These are phyloP conservation scores for Gastrodia elata DNA, from an alignment of 106 monocot species.

Conservation along the genomic window DNA sequence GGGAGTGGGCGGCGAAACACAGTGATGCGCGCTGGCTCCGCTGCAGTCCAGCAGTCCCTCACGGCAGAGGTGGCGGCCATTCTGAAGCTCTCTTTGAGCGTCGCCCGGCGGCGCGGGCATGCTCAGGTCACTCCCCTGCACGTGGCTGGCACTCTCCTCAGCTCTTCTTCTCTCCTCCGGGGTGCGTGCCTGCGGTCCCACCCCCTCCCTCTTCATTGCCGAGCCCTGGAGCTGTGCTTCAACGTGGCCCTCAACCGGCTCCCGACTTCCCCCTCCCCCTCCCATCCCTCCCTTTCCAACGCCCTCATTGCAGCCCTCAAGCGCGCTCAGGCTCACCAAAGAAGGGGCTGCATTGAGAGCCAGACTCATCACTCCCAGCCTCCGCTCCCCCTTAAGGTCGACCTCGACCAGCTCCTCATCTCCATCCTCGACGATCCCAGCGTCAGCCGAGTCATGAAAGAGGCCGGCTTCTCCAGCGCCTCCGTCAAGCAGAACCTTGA, in stretches of 20 bases:
- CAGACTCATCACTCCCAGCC: constrained; percentile 43
- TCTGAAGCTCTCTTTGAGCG: constrained; percentile 60
- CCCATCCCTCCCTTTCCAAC: constrained; percentile 74
- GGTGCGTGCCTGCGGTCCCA: constrained; percentile 74
- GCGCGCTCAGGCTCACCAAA: constrained; percentile 89
- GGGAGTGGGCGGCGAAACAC: neutral
- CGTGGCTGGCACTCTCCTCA: constrained; percentile 73
- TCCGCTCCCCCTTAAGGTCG: constrained; percentile 65
- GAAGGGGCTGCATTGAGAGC: constrained; percentile 74
- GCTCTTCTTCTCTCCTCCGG: constrained; percentile 47
- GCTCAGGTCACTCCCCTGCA: constrained; percentile 95
- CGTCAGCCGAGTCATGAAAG: constrained; percentile 96
- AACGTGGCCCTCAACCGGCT: constrained; percentile 92
- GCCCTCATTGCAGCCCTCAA: constrained; percentile 93
- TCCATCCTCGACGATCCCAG: constrained; percentile 94
- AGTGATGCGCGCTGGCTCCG: constrained; percentile 75
- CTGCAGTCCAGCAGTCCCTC: constrained; percentile 82
- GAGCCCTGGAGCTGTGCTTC: constrained; percentile 97
- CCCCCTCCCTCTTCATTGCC: constrained; percentile 66
- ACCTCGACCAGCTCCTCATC: constrained; percentile 89
- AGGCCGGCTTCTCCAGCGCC: constrained; percentile 94
- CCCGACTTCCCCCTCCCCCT: constrained; percentile 49
- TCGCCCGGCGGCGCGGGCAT: constrained; percentile 77
- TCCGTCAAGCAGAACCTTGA: constrained; percentile 67
- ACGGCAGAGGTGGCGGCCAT: constrained; percentile 76